Evolutionary conservation across 169 alveolate genomes (phyloP), one percentile per base, ranked within the genome.

Genomic region (Babesia divergens): DNA sequence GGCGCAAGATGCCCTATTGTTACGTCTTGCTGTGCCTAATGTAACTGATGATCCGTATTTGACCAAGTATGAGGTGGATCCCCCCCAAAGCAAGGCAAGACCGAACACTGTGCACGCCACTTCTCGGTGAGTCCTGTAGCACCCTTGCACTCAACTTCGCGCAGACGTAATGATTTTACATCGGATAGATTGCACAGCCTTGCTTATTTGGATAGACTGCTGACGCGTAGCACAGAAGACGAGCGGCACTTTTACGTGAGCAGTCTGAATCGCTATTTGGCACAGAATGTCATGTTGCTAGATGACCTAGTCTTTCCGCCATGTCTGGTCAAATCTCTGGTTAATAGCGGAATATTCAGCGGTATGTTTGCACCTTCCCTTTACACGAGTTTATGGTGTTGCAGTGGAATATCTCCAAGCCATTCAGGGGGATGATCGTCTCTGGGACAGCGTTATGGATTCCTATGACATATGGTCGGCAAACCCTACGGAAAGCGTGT

Each of bases 241-340:
- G 29, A 34, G 1, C 20, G 50, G 65, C 50, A 16, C 59, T 67
- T 67, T 49, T 29, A 54, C 20, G 26, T 53, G 9, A 46, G 22
- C 26, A 24, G 47, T 16, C 54, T 38, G 20, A 54, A 44, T 29
- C 38, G 32, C 34, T 67, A 38, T 43, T 54, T 67, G 6, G 7
- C 47, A 20, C 38, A 67, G 52, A 52, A 50, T 13, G 28, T 54
- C 28, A 16, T 46, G 3, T 35, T 67, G 9, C 50, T 67, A 18
- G 31, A 67, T 28, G 67, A 67, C 20, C 40, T 35, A 31, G 75
- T 67, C n/a, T 22, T 67, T 20, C 79, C 79, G 54, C 79, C 79
- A 20, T 67, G 38, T 56, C 38, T 67, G 56, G 50, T 20, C 6
- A 31, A 50, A 26, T 16, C 79, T 29, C 7, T 67, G 22, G 16